These are phyloP conservation scores for Filobasidium floriforme DNA, from an alignment of 768 basidiomycete species.

Conservation along the genomic window DNA sequence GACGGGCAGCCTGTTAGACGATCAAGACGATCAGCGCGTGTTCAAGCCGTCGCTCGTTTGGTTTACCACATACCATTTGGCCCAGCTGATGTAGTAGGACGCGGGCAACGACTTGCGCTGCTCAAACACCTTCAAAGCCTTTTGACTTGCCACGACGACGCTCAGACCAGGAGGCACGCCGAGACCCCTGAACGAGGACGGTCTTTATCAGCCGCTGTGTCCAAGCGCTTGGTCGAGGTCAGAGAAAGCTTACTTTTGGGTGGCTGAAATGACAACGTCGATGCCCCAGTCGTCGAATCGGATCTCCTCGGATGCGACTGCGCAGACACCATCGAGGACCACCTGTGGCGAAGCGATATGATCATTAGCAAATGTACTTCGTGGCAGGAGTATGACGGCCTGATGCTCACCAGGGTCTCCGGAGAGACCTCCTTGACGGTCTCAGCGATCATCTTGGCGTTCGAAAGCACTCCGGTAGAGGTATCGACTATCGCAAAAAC, in stretches of 20 bases:
- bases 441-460: conserved; percentile 67
- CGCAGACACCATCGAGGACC: conserved; percentile 87
- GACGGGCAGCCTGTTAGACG: conserved; percentile 55
- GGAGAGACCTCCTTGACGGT: conserved; percentile 71
- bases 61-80: conserved; percentile 52
- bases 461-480: conserved; percentile 66
- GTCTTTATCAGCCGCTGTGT: background rate
- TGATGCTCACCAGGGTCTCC: conserved; percentile 60
- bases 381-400: background rate
- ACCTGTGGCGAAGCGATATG: conserved; percentile 48
- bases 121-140: conserved; percentile 66
- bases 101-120: conserved; percentile 58
- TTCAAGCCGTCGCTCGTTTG: background rate
- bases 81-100: conserved; percentile 85
- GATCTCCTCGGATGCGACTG: conserved; percentile 92
- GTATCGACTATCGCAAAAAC: conserved; percentile 36
- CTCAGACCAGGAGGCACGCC: conserved; percentile 88
- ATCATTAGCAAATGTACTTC: background rate
- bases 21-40: background rate
- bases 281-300: conserved; percentile 87
- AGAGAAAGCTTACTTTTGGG: conserved; percentile 30
- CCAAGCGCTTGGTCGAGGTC: too few species aligned
- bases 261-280: conserved; percentile 61
- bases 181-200: conserved; percentile 59
- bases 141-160: conserved; percentile 70